Evolutionary conservation across 1,284 basidiomycete species (phyloP), one percentile per base, ranked within the genome.

Genomic region (Apiotrichum porosum): DNA sequence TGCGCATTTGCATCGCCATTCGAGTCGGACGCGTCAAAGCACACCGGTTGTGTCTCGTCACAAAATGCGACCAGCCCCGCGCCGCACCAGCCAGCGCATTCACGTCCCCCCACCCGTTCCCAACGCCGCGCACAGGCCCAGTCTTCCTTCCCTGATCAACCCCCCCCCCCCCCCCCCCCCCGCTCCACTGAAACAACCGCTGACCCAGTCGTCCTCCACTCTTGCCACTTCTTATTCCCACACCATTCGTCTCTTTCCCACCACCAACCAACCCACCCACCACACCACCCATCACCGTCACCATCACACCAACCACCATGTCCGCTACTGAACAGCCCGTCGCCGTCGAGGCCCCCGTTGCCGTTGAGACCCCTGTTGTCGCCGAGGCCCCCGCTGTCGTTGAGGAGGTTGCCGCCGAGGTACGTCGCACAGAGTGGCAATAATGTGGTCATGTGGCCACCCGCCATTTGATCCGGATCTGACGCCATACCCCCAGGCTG

Each of bases 381-480:
- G 30, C 47, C 38, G 39, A 41, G 18, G 19, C 39, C 26, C 26
- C 26, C 26, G 26, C 26, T 28, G 26, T 28, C 26, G 26, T 28
- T 28, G 26, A 28, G 26, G 26, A 28, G 26, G 26, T 12, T 28
- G 26, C 26, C 39, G 15, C 31, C 26, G 42, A 44, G 34, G 42
- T 44, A 35, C 36, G 42, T 44, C 34, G 42, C 42, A 37, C 36
- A 42, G 15, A 19, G 24, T 34, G 31, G n/a, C n/a, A n/a, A n/a
- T n/a, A n/a, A n/a, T n/a, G n/a, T n/a, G n/a, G n/a, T n/a, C n/a
- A n/a, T n/a, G n/a, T n/a, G n/a, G n/a, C n/a, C n/a, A n/a, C n/a
- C n/a, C n/a, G n/a, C n/a, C n/a, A n/a, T n/a, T n/a, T n/a, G n/a
- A n/a, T n/a, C n/a, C n/a, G n/a, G n/a, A n/a, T n/a, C 30, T 40